Conservation (phyloP, 495 filamentous ascomycete genomes). For the Neurospora sp. region DNA sequence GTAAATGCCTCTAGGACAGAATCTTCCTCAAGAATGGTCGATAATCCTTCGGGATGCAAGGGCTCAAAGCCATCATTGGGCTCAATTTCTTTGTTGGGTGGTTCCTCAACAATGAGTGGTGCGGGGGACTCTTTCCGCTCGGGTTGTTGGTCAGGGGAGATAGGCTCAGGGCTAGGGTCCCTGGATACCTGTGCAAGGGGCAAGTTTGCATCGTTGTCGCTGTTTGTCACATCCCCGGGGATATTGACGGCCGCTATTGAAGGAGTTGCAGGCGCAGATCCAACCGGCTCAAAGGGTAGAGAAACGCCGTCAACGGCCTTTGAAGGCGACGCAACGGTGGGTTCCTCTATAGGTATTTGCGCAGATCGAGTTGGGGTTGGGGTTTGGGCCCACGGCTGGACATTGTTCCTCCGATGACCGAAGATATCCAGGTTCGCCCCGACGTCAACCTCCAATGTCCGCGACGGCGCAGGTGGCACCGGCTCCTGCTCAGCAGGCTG, state of each 20-base stretch:
- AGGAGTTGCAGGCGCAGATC: background rate
- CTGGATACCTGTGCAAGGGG: conserved; percentile 11
- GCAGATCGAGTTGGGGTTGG: background rate
- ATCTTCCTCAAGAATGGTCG: conserved; percentile 22
- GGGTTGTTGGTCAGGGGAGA: background rate
- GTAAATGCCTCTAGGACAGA: conserved; percentile 1
- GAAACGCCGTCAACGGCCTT: background rate
- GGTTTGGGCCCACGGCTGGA: background rate
- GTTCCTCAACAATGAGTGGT: background rate
- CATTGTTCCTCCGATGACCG: conserved; percentile 2
- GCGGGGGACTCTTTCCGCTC: background rate
- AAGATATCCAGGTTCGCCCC: conserved; percentile 24
- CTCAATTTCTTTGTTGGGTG: background rate
- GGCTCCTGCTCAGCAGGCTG: background rate
- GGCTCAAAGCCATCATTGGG: conserved; percentile 3
- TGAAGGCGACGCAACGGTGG: background rate
- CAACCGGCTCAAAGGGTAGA: background rate
- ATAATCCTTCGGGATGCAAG: conserved; percentile 19
- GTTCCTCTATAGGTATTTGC: background rate
- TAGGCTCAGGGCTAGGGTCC: background rate
- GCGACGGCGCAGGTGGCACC: background rate
- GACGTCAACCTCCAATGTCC: conserved; percentile 16
- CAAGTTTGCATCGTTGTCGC: background rate
- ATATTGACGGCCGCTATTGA: background rate
- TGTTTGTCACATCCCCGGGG: background rate